Base-by-base conservation (phyloP, 345 rosid genomes). In the Salix dunnii region DNA sequence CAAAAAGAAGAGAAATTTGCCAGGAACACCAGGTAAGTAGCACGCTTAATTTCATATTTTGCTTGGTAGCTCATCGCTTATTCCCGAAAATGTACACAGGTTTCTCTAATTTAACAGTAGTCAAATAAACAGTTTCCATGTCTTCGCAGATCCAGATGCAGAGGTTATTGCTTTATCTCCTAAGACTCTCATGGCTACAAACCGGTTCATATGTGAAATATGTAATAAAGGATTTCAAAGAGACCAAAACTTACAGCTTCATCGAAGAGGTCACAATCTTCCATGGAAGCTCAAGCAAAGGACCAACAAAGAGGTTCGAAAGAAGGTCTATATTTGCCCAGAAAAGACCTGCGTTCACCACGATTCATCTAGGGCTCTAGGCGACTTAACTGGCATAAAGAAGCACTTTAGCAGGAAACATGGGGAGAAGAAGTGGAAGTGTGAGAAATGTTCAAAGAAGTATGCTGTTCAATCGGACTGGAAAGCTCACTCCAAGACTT, bases 221-320 rank as follows among this genome's bases (percentile, higher is more conserved):
- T 95, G 99, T 86, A 95, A 95, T 76, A 93, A 95, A 78, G 99
- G 99, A 7, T 95, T 95, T 80, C 99, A 91, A 81, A 90, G 99
- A 77, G 99, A 95, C 81, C 99, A 95, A 60, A 95, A 95, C 85
- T 82, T 95, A 68, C 99, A 95, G 83, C 97, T 95, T 67, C 99
- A 95, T 81, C 83, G 99, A 36, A 85, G 99, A 74, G 97, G 99
- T 27, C 99, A 95, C 79, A 95, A 95, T 74, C 92, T 95, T 73
- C 99, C 99, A 36, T 95, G 99, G 99, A 95, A 93, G 82, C 89
- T 95, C 20, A 87, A 71, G 85, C 97, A 95, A 82, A 87, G 97
- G 65, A 84, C 85, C 65, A 91, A 86, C 79, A 87, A 89, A 75
- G 97, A 91, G 43, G 85, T 89, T 9, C 82, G 81, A 33, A 87